These are phyloP conservation scores for Lolium multiflorum DNA, from an alignment of 176 grass and related monocot species.

Conservation along the genomic window DNA sequence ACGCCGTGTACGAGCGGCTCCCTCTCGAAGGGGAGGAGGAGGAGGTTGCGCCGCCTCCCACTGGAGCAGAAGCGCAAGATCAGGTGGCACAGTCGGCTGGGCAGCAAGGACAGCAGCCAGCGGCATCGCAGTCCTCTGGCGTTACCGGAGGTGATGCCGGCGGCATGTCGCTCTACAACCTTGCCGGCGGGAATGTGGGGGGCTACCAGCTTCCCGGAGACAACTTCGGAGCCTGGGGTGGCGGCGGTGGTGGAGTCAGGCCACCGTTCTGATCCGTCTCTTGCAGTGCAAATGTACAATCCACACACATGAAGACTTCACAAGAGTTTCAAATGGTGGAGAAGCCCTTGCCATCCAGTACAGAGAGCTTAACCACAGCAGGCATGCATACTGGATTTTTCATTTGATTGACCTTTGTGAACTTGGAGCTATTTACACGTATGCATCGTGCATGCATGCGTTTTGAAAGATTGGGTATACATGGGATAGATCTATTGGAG, in stretches of 20 bases:
- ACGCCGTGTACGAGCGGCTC: constrained; percentile 93
- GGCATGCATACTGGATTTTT: constrained; percentile 34
- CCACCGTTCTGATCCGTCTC: constrained; percentile 67
- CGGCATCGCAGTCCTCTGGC: constrained; percentile 78
- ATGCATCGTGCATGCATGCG: constrained; percentile 39
- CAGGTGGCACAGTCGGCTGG: constrained; percentile 45
- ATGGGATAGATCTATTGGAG: constrained; percentile 15
- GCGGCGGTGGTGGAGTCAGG: constrained; percentile 63
- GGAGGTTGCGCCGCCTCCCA: constrained; percentile 43
- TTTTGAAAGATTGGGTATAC: constrained; percentile 31
- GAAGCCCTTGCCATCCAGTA: neutral
- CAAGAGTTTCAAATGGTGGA: constrained; percentile 29
- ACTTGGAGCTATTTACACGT: neutral
- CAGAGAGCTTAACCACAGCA: neutral
- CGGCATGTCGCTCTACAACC: constrained; percentile 88
- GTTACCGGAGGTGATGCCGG: constrained; percentile 73
- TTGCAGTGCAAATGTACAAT: constrained; percentile 8
- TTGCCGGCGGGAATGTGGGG: constrained; percentile 76
- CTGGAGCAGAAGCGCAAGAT: constrained; percentile 47
- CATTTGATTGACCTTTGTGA: constrained; percentile 36
- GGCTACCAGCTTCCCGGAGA: constrained; percentile 72
- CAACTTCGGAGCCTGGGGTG: constrained; percentile 70
- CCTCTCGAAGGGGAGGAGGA: constrained; percentile 77
- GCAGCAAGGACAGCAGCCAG: constrained; percentile 62
- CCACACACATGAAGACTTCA: constrained; percentile 10